Percentiles rank a stretch among this genome's conserved stretches.
Evolutionary conservation across 2,329 filamentous ascomycete species (phyloP).

Genomic region (Berkeleyomyces basicola): DNA sequence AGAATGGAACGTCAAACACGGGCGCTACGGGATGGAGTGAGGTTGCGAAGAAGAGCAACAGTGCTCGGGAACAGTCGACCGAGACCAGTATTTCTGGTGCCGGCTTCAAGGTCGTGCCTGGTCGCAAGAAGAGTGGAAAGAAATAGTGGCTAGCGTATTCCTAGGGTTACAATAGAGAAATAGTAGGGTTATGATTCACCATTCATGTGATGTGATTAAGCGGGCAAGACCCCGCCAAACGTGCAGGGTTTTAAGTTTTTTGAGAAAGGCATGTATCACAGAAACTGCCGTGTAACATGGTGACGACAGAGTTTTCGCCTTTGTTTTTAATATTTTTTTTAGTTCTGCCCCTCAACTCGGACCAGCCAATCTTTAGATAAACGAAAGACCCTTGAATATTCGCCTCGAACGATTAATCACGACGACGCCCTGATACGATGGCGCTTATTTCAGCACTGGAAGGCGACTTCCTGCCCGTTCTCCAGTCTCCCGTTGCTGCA

Average conservation of each 20-base stretch:
- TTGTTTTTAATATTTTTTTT: neutral
- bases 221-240: neutral
- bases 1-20: constrained; percentile 40
- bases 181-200: too few relatives aligned
- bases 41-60: constrained; percentile 78
- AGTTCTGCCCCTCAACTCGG: neutral
- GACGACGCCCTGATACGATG: neutral
- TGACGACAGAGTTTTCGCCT: neutral
- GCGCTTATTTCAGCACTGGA: neutral
- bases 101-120: constrained; percentile 77
- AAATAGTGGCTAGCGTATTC: constrained; percentile 29
- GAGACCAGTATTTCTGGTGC: constrained; percentile 30
- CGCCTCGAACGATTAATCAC: neutral
- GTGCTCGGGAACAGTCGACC: constrained; percentile 19
- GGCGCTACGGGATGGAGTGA: constrained; percentile 70
- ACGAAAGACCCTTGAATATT: too few relatives aligned
- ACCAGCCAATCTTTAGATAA: neutral
- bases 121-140: constrained; percentile 79
- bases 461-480: neutral
- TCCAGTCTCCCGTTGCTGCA: neutral
- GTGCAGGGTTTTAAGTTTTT: neutral
- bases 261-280: neutral
- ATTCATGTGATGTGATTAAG: neutral
- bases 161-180: too few relatives aligned
- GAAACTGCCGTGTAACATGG: neutral